phyloP scores from a whole-genome alignment of 2,329 filamentous ascomycete genomes.

The Gyromitra esculenta region DNA sequence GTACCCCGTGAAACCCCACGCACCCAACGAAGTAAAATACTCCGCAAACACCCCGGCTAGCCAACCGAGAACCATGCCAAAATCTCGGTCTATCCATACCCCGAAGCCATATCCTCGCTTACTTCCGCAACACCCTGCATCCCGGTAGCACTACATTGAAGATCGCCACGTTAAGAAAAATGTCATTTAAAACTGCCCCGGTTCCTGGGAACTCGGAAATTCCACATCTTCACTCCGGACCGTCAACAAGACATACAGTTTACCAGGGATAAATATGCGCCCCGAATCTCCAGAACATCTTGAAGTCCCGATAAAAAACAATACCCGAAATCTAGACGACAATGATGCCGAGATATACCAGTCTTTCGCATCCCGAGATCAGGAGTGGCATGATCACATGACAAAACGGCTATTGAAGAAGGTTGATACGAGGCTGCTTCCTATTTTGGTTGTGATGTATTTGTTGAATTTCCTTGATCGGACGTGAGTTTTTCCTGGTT shows the following conservation, averaged over 20 bases:
- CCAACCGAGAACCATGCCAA: neutral
- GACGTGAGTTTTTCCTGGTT: conserved; percentile 54
- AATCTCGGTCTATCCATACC: neutral
- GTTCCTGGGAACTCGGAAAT: conserved; percentile 1
- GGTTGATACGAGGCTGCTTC: conserved; percentile 66
- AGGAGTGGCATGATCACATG: conserved; percentile 58
- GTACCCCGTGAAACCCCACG: neutral
- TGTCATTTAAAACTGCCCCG: conserved; percentile 1
- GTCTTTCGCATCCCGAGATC: conserved; percentile 57
- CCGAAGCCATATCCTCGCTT: conserved; percentile 6
- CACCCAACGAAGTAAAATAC: neutral
- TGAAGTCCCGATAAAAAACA: neutral
- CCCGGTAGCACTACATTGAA: neutral
- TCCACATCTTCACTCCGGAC: neutral
- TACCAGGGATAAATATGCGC: neutral
- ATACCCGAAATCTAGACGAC: neutral
- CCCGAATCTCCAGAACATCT: neutral
- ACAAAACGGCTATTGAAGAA: conserved; percentile 63
- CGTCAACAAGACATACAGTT: neutral
- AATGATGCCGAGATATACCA: conserved; percentile 50
- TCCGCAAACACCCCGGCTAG: neutral
- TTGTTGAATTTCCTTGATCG: conserved; percentile 68
- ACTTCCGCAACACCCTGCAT: neutral
- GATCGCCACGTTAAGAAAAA: conserved; percentile 1
- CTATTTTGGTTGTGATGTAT: conserved; percentile 68